Evolutionary conservation across 2,329 filamentous ascomycete species (phyloP).

Genomic region (Alternaria rosae): DNA sequence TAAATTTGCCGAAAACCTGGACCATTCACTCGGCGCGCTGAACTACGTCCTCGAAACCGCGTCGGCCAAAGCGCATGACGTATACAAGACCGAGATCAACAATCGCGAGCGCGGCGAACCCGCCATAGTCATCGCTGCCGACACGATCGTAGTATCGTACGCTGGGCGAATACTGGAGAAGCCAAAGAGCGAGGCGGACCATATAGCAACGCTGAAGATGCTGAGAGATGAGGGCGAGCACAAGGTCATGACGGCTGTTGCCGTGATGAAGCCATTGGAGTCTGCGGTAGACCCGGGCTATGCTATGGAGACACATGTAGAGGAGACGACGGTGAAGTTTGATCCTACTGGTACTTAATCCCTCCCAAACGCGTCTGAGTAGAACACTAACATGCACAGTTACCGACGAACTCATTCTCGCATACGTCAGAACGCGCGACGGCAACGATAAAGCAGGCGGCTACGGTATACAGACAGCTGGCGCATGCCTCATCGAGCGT

Average conservation of each 20-base stretch:
- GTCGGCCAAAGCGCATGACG: conserved; percentile 78
- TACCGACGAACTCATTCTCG: conserved; percentile 82
- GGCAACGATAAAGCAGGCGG: conserved; percentile 96
- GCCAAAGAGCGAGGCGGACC: conserved; percentile 80
- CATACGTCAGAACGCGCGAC: conserved; percentile 83
- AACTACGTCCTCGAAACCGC: conserved; percentile 94
- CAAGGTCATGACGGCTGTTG: conserved; percentile 85
- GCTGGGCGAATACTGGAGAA: conserved; percentile 88
- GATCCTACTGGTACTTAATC: conserved; percentile 61
- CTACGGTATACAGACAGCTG: conserved; percentile 91
- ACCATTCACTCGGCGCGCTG: conserved; percentile 85
- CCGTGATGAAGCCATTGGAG: conserved; percentile 80
- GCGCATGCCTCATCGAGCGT: conserved; percentile 83
- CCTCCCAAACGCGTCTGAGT: no score
- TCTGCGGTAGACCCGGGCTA: conserved; percentile 88
- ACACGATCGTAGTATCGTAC: conserved; percentile 84
- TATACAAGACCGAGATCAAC: conserved; percentile 68
- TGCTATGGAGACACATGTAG: conserved; percentile 78
- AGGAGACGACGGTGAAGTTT: conserved; percentile 93
- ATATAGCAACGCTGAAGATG: conserved; percentile 82
- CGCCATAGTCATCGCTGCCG: conserved; percentile 84
- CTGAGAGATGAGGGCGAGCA: conserved; percentile 80
- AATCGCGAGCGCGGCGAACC: conserved; percentile 71
- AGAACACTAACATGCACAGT: conserved; percentile 46
- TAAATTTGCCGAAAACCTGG: conserved; percentile 81